Evolutionary conservation across 306 rosid species (phyloP).

Genomic region (Sicyos baderoa): DNA sequence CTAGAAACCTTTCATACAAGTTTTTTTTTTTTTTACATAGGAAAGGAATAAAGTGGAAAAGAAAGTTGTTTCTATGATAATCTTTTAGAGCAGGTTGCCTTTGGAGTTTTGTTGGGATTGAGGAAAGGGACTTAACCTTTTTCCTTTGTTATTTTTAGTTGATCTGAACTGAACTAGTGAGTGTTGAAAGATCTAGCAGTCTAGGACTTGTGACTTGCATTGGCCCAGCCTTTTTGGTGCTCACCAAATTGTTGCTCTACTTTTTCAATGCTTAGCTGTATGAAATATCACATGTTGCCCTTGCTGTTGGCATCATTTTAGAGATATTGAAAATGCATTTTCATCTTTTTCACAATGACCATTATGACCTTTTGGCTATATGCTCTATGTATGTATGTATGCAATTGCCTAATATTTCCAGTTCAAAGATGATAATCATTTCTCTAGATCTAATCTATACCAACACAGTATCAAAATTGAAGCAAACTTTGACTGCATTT

Average conservation of each 20-base stretch:
- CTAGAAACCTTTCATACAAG: background rate
- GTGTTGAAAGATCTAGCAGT: slow-evolving; percentile 8
- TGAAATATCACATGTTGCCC: slow-evolving; percentile 12
- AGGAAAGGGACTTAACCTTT: slow-evolving; percentile 30
- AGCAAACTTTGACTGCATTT: slow-evolving; percentile 19
- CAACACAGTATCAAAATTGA: slow-evolving; percentile 11
- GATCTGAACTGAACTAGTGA: slow-evolving; percentile 29
- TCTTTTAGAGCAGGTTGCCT: slow-evolving; percentile 29
- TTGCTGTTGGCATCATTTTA: slow-evolving; percentile 5
- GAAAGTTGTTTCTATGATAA: background rate
- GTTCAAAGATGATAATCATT: background rate
- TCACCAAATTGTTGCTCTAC: slow-evolving; percentile 6
- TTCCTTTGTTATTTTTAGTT: slow-evolving; percentile 25
- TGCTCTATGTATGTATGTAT: background rate
- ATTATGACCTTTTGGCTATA: background rate
- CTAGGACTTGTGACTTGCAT: background rate
- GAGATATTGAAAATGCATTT: slow-evolving; percentile 7
- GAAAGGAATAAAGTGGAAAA: background rate
- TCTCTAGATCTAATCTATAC: background rate
- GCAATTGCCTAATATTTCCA: background rate
- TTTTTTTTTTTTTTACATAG: slow-evolving; percentile 1
- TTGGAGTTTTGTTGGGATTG: slow-evolving; percentile 21
- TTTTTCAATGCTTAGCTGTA: slow-evolving; percentile 14
- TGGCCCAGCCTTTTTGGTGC: slow-evolving; percentile 16
- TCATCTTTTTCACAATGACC: background rate